Conservation (phyloP, 345 rosid genomes). For the Eucalyptus sideroxylon region DNA sequence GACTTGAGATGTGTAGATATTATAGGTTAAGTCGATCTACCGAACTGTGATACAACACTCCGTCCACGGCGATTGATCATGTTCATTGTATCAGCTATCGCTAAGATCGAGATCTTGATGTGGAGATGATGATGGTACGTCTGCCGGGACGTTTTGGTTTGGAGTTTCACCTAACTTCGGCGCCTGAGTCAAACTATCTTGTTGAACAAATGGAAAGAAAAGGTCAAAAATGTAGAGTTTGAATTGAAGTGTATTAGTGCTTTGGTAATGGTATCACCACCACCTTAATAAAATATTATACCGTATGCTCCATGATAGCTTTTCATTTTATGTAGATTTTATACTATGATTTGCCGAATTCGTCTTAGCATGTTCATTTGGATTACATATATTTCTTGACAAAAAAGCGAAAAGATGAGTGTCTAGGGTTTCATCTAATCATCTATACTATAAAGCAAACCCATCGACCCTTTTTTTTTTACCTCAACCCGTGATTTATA, state of each 20-base stretch:
- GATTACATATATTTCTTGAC: background rate
- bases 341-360: background rate
- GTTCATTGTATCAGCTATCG: background rate
- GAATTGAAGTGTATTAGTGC: background rate
- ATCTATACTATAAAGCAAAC: background rate
- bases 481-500: background rate
- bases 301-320: background rate
- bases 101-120: background rate
- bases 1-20: background rate
- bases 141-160: background rate
- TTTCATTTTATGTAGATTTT: background rate
- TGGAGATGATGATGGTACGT: background rate
- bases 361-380: background rate
- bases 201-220: background rate
- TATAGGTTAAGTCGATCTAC: background rate
- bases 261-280: background rate
- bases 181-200: background rate
- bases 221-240: background rate
- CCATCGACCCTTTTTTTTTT: background rate
- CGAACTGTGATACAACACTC: background rate
- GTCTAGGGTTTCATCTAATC: background rate
- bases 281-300: background rate
- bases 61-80: background rate
- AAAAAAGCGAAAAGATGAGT: background rate
- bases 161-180: background rate